A percentile compares a stretch with the other conserved stretches of the same genome.
These are phyloP conservation scores for Hyphopichia homilentoma DNA, from an alignment of 805 yeast species.

Conservation along the genomic window DNA sequence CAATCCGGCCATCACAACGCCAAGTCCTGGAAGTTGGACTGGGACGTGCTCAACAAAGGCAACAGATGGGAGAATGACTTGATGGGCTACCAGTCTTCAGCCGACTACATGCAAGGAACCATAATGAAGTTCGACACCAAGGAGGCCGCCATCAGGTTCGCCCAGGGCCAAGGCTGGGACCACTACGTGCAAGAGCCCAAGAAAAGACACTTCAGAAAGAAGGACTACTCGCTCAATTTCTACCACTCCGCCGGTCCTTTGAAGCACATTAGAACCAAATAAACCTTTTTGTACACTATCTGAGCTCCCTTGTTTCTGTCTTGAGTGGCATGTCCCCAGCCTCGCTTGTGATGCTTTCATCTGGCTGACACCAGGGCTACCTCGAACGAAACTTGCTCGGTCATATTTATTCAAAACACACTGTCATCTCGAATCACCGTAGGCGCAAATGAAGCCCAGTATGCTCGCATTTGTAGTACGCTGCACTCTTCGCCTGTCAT, in stretches of 20 bases:
- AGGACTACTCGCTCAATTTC: constrained; percentile 72
- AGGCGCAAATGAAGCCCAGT: too few species aligned
- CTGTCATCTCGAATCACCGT: too few species aligned
- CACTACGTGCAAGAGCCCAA: constrained; percentile 81
- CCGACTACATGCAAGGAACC: constrained; percentile 81
- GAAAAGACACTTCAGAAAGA: constrained; percentile 65
- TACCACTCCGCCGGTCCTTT: constrained; percentile 64
- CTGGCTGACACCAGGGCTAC: too few species aligned
- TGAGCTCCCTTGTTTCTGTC: too few species aligned
- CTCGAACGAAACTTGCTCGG: too few species aligned
- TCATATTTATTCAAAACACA: too few species aligned
- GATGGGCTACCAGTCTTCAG: constrained; percentile 78
- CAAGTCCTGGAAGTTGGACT: constrained; percentile 69
- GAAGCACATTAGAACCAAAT: constrained; percentile 80
- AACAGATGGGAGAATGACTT: constrained; percentile 88
- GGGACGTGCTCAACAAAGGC: constrained; percentile 75
- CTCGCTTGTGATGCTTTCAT: too few species aligned
- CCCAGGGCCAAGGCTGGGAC: constrained; percentile 83
- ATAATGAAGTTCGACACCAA: constrained; percentile 67
- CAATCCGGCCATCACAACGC: constrained; percentile 64
- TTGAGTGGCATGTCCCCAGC: too few species aligned
- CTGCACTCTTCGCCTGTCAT: too few species aligned
- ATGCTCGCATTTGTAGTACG: too few species aligned
- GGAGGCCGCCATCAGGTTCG: constrained; percentile 76
- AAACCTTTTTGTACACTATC: too few species aligned